These are phyloP conservation scores for Parmelia sp. DNA, from an alignment of 495 filamentous ascomycete species.

Conservation along the genomic window DNA sequence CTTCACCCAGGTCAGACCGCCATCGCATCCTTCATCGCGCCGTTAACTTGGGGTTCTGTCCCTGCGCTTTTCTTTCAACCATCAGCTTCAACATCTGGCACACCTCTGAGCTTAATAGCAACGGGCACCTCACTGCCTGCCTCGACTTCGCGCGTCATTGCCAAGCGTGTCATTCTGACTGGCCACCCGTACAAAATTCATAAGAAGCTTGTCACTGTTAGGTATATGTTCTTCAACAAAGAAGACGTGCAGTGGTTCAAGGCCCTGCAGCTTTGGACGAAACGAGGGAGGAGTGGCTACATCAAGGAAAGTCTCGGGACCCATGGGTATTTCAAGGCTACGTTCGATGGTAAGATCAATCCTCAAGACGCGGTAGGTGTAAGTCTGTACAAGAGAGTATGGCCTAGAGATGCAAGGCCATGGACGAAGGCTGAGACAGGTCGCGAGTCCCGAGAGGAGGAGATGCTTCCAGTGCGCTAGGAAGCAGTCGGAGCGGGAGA, in stretches of 20 bases:
- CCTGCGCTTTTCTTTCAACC: slow-evolving; percentile 78
- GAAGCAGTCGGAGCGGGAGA: background rate
- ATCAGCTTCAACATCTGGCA: slow-evolving; percentile 19
- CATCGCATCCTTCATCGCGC: slow-evolving; percentile 85
- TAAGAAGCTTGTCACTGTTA: slow-evolving; percentile 88
- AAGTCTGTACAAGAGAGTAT: slow-evolving; percentile 89
- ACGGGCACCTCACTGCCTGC: slow-evolving; percentile 80
- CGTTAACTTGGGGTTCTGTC: slow-evolving; percentile 86
- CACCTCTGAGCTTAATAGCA: slow-evolving; percentile 62
- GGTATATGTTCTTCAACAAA: slow-evolving; percentile 98
- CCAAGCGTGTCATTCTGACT: slow-evolving; percentile 89
- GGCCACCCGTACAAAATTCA: slow-evolving; percentile 98
- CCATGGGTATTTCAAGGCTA: slow-evolving; percentile 98
- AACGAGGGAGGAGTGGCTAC: slow-evolving; percentile 75
- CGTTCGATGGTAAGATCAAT: slow-evolving; percentile 91
- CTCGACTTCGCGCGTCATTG: slow-evolving; percentile 72
- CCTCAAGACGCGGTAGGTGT: slow-evolving; percentile 89
- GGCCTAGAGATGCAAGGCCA: slow-evolving; percentile 61
- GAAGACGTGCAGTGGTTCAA: slow-evolving; percentile 97
- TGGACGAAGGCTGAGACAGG: slow-evolving; percentile 33
- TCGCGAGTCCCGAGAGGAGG: background rate
- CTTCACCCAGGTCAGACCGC: slow-evolving; percentile 84
- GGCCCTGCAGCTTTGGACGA: slow-evolving; percentile 90
- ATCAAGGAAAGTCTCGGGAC: slow-evolving; percentile 92
- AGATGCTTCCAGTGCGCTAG: background rate